Conservation (phyloP, 1,284 basidiomycete genomes). For the Trametes pubescens region DNA sequence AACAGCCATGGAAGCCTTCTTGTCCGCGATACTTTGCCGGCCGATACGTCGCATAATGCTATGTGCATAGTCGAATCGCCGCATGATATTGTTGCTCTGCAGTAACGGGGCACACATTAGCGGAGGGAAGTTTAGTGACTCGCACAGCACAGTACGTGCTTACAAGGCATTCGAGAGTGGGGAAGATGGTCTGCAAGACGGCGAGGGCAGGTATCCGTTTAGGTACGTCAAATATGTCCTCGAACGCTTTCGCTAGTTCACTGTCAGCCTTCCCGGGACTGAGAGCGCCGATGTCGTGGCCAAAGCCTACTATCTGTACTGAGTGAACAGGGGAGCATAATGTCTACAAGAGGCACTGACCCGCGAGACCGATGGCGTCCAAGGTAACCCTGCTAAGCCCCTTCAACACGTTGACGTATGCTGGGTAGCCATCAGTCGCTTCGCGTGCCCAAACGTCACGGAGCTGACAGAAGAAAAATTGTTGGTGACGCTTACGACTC, state of each 20-base stretch:
- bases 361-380: constrained; percentile 59
- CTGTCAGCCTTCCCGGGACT: constrained; percentile 39
- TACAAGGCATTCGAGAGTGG: constrained; percentile 25
- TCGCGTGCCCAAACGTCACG: constrained; percentile 38
- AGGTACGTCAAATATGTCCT: constrained; percentile 31
- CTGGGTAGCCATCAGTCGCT: constrained; percentile 17
- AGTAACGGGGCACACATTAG: not conserved
- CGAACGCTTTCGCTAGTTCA: constrained; percentile 52
- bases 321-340: not conserved
- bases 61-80: constrained; percentile 23
- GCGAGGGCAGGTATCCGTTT: constrained; percentile 9
- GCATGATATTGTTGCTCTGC: constrained; percentile 12
- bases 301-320: constrained; percentile 47
- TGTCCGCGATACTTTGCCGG: constrained; percentile 47
- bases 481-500: not conserved
- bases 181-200: constrained; percentile 22
- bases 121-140: too few species aligned
- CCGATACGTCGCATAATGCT: constrained; percentile 47
- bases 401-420: constrained; percentile 50
- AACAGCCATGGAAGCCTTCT: constrained; percentile 44
- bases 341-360: constrained; percentile 29
- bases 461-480: constrained; percentile 32
- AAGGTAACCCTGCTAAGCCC: constrained; percentile 54
- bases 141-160: not conserved
- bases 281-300: constrained; percentile 56